phyloP scores from a whole-genome alignment of 768 basidiomycete genomes.

The Pulveroboletus ravenelii region DNA sequence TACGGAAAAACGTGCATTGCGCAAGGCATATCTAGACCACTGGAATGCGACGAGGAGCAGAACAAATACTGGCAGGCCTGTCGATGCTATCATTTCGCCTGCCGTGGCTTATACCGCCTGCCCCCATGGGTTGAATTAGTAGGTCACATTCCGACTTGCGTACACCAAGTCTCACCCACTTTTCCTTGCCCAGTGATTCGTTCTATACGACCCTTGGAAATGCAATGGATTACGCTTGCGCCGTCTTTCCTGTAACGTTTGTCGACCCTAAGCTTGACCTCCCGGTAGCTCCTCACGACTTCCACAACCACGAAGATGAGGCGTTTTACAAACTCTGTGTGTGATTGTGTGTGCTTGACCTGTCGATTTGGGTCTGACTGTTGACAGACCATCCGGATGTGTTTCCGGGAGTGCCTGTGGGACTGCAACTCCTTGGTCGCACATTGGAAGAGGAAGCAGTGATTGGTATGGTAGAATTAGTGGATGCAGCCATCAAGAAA shows the following conservation, averaged over 20 bases:
- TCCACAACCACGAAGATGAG: constrained; percentile 41
- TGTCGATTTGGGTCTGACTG: neutral
- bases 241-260: constrained; percentile 44
- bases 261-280: constrained; percentile 41
- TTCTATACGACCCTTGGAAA: constrained; percentile 48
- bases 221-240: constrained; percentile 40
- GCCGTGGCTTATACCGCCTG: constrained; percentile 39
- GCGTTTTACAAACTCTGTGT: constrained; percentile 42
- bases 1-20: constrained; percentile 35
- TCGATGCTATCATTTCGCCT: constrained; percentile 50
- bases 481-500: constrained; percentile 35
- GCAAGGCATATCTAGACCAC: constrained; percentile 44
- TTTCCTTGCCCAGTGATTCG: constrained; percentile 26
- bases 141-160: constrained; percentile 10
- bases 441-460: constrained; percentile 51
- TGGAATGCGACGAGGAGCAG: constrained; percentile 41
- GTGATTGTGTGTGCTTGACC: constrained; percentile 10
- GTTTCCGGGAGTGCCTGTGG: constrained; percentile 42
- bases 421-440: constrained; percentile 45
- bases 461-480: constrained; percentile 43
- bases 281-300: constrained; percentile 33
- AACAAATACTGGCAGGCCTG: constrained; percentile 46
- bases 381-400: constrained; percentile 40
- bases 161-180: constrained; percentile 14
- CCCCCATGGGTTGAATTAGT: constrained; percentile 43